Base-by-base conservation (phyloP, 768 basidiomycete genomes). In the Mycena rebaudengoi region DNA sequence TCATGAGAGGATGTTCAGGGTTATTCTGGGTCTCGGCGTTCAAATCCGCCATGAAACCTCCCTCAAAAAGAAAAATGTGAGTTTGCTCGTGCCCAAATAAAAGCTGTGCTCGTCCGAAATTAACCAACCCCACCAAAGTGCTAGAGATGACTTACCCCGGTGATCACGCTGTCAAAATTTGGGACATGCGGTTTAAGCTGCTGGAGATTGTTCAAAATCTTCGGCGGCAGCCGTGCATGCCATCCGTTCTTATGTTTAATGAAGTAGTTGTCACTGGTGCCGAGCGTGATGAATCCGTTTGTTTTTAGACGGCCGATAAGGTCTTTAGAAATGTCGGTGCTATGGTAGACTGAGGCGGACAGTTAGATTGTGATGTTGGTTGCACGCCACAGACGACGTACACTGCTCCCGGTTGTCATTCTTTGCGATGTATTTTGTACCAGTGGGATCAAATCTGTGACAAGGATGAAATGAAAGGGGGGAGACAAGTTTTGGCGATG, bases 161-260 rank as follows among this genome's bases (percentile, higher is more conserved):
- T 40, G 41, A 54, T 18, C 4, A n/a, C 41, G 43, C 25, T 33
- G 30, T 55, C 54, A 55, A 55, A 44, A 11, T 55, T 55, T 16
- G 5, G 1, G 40, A 43, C 21, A 10, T 16, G 20, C 12, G 40
- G 20, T 35, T 55, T 55, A n/a, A 55, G 40, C 20, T 55, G 7
- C 23, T 2, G 2, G 23, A 57, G 7, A 57, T 57, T 46, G 10
- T 46, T 5, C 33, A 35, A 21, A 20, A 35, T 21, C 12, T 46
- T 57, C 10, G 32, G 44, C 14, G 33, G 44, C 16, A 57, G 33
- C 23, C 55, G 30, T 10, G 55, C 55, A 57, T 57, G 33, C 55
- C 55, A 57, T 45, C 44, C 55, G 1, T 57, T 48, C 2, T 39
- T 39, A 12, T 56, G 54, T 39, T 57, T 57, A 33, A 57, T 57